Evolutionary conservation across 1,284 basidiomycete species (phyloP).

Genomic region (Puccinia hordei): DNA sequence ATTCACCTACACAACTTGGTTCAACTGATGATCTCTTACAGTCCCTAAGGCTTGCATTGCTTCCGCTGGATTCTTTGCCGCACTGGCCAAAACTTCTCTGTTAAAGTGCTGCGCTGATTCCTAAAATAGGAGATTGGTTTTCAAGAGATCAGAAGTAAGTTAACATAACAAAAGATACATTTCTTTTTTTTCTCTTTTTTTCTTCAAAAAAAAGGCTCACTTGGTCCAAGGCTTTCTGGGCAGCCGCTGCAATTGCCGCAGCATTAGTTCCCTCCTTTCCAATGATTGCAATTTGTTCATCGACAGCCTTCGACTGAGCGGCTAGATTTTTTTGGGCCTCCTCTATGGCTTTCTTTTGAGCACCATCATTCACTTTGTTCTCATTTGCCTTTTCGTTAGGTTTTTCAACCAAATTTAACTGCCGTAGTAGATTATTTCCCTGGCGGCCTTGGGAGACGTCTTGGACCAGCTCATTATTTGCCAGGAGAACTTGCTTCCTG

Average conservation of each 20-base stretch:
- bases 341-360: conserved; percentile 1
- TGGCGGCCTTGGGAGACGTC: not conserved
- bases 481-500: conserved; percentile 7
- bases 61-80: not conserved
- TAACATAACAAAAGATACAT: no score
- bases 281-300: conserved; percentile 13
- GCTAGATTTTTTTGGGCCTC: conserved; percentile 15
- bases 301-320: conserved; percentile 2
- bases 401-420: not conserved
- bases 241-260: not conserved
- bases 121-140: not conserved
- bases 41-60: conserved; percentile 13
- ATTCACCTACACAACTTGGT: conserved; percentile 27
- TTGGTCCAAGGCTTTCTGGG: not conserved
- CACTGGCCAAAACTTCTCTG: conserved; percentile 34
- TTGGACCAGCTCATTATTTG: conserved; percentile 6
- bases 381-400: not conserved
- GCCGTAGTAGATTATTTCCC: not conserved
- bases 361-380: not conserved
- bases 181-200: not conserved
- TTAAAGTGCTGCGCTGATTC: conserved; percentile 1
- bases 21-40: conserved; percentile 15
- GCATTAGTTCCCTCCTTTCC: not conserved
- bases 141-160: no score
- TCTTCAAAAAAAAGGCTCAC: not conserved